Evolutionary conservation across 768 basidiomycete species (phyloP).

Genomic region (Mycena epipterygia): DNA sequence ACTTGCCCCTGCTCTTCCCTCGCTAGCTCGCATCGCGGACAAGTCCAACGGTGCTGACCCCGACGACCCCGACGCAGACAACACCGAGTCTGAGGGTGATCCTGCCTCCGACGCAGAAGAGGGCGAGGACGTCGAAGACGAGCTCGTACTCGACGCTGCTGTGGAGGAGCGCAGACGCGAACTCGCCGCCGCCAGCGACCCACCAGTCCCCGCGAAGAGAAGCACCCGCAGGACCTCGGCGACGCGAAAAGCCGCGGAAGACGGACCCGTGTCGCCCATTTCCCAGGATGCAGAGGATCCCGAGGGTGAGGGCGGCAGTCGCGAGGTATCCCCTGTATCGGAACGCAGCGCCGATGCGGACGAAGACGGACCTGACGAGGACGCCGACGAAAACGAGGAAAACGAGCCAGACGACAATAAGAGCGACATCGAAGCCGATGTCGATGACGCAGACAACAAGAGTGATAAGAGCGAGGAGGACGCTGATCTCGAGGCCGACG

Average conservation of each 20-base stretch:
- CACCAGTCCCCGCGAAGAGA: constrained; percentile 27
- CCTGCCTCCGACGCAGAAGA: constrained; percentile 40
- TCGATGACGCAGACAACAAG: constrained; percentile 38
- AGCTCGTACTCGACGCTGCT: constrained; percentile 31
- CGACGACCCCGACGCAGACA: constrained; percentile 29
- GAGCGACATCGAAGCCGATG: constrained; percentile 46
- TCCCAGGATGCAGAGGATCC: constrained; percentile 37
- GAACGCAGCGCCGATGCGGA: constrained; percentile 45
- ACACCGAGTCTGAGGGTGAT: constrained; percentile 45
- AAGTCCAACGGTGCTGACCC: constrained; percentile 38
- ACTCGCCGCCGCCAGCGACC: constrained; percentile 29
- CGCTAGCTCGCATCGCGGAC: neutral
- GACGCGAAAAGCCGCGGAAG: constrained; percentile 3
- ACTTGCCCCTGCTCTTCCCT: constrained; percentile 24
- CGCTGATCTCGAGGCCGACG: constrained; percentile 39
- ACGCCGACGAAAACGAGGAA: constrained; percentile 32
- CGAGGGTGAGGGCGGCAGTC: constrained; percentile 30
- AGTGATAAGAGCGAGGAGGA: constrained; percentile 42
- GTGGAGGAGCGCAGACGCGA: constrained; percentile 18
- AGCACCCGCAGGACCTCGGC: constrained; percentile 26
- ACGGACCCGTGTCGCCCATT: constrained; percentile 31
- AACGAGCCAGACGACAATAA: constrained; percentile 37
- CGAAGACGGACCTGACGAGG: constrained; percentile 40
- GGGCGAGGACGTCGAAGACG: constrained; percentile 51
- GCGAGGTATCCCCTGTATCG: constrained; percentile 32